Conservation (phyloP, 768 basidiomycete species). For the Mycena pura region DNA sequence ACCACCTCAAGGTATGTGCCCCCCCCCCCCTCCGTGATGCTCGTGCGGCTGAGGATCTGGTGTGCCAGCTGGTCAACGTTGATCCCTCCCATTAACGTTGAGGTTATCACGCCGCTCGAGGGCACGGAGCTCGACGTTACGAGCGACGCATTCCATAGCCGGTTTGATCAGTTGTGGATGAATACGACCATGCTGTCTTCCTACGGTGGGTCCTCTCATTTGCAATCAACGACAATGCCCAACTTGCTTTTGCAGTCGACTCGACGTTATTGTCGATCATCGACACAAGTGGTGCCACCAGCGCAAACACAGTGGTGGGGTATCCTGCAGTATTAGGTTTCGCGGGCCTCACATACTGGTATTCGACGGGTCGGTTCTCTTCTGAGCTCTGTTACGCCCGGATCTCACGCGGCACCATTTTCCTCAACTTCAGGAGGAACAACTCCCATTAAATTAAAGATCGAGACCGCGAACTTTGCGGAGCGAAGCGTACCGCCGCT, state of each 20-base stretch:
- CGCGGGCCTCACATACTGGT: not conserved
- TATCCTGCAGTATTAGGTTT: not conserved
- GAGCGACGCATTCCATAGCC: not conserved
- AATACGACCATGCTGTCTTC: not conserved
- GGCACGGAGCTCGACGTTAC: not conserved
- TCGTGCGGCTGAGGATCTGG: not conserved
- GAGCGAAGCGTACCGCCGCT: not conserved
- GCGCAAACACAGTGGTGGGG: not conserved
- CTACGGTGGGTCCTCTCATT: not conserved
- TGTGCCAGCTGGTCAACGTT: slow-evolving; percentile 4
- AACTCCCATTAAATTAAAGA: not conserved
- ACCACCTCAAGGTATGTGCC: slow-evolving; percentile 1
- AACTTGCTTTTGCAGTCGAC: not conserved
- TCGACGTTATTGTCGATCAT: not conserved
- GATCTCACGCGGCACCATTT: not conserved
- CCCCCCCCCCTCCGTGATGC: not conserved
- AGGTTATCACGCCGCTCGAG: not conserved
- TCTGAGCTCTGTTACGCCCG: too few relatives aligned
- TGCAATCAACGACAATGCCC: not conserved
- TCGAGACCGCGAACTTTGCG: not conserved
- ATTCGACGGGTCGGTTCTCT: not conserved
- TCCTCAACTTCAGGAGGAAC: not conserved
- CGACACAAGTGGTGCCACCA: not conserved
- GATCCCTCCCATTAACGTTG: not conserved
- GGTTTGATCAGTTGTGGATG: not conserved